These are phyloP conservation scores for Sanghuangporus baumii DNA, from an alignment of 1,284 basidiomycete species.

Conservation along the genomic window DNA sequence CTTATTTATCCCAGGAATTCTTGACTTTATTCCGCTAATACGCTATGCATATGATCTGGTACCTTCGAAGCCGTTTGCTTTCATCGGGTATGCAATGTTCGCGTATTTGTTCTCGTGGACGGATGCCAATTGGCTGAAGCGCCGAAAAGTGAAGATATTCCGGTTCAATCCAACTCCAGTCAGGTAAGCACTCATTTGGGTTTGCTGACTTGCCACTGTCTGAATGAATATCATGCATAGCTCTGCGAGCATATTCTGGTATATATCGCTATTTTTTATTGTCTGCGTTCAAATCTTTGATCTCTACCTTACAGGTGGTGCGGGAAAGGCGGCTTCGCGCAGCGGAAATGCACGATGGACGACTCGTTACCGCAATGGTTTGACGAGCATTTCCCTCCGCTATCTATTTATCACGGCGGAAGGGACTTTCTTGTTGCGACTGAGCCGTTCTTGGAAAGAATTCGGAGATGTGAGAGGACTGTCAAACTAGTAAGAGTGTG, in stretches of 20 bases:
- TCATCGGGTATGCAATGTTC: constrained; percentile 52
- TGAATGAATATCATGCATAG: constrained; percentile 1
- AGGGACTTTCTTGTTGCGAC: constrained; percentile 42
- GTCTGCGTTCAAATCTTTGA: not conserved
- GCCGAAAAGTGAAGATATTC: constrained; percentile 59
- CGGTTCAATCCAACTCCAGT: constrained; percentile 59
- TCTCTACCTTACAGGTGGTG: constrained; percentile 34
- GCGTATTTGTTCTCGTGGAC: constrained; percentile 59
- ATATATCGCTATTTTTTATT: not conserved
- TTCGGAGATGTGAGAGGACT: constrained; percentile 38
- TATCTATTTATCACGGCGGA: constrained; percentile 48
- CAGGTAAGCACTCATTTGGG: constrained; percentile 21
- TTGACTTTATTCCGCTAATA: constrained; percentile 62
- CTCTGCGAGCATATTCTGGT: constrained; percentile 46
- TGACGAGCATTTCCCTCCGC: constrained; percentile 49
- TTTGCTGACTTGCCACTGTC: not conserved
- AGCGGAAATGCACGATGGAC: constrained; percentile 50
- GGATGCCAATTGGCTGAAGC: constrained; percentile 50
- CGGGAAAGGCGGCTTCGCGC: constrained; percentile 51
- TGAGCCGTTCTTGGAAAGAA: constrained; percentile 42
- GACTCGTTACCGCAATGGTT: constrained; percentile 44
- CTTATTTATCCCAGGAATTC: constrained; percentile 29
- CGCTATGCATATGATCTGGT: constrained; percentile 50
- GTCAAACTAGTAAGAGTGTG: constrained; percentile 45
- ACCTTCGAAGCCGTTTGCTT: constrained; percentile 39